A percentile compares a stretch with the other conserved stretches of the same genome.
These are phyloP conservation scores for Helicocarpus griseus DNA, from an alignment of 2,329 filamentous ascomycete species.

Conservation along the genomic window DNA sequence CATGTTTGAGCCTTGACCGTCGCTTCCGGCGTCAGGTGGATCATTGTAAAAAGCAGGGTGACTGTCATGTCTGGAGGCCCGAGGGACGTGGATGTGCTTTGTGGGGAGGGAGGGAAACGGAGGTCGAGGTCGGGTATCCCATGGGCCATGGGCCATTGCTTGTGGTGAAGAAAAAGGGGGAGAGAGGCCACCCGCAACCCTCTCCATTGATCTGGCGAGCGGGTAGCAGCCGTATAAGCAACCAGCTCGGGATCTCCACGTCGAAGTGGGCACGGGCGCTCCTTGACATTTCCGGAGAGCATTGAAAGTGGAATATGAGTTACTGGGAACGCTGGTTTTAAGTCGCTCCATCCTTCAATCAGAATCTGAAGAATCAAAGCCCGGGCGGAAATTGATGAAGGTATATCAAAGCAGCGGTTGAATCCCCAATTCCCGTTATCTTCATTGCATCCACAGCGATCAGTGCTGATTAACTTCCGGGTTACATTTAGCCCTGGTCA, in stretches of 20 bases:
- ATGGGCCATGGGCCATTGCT: not conserved
- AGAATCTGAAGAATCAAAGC: not conserved
- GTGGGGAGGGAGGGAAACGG: not conserved
- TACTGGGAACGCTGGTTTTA: not conserved
- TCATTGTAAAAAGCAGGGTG: not conserved
- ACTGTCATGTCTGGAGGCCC: no score
- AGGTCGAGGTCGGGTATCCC: not conserved
- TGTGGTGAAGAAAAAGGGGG: no score
- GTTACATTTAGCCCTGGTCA: no score
- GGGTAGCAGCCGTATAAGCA: not conserved
- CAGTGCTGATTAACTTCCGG: no score
- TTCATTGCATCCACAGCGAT: not conserved
- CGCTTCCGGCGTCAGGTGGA: not conserved
- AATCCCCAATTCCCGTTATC: not conserved
- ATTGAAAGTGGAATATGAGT: not conserved
- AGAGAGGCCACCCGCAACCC: conserved; percentile 2
- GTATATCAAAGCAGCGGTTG: not conserved
- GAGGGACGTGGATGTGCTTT: no score
- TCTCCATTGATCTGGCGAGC: not conserved
- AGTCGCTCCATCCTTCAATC: not conserved
- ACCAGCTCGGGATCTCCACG: not conserved
- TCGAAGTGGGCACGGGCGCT: not conserved
- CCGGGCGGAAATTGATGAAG: not conserved
- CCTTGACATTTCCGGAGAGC: no score
- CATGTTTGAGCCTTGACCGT: not conserved